Base-by-base conservation (phyloP, 371 early-diverging fungal genomes). In the Mucor lusitanicus region DNA sequence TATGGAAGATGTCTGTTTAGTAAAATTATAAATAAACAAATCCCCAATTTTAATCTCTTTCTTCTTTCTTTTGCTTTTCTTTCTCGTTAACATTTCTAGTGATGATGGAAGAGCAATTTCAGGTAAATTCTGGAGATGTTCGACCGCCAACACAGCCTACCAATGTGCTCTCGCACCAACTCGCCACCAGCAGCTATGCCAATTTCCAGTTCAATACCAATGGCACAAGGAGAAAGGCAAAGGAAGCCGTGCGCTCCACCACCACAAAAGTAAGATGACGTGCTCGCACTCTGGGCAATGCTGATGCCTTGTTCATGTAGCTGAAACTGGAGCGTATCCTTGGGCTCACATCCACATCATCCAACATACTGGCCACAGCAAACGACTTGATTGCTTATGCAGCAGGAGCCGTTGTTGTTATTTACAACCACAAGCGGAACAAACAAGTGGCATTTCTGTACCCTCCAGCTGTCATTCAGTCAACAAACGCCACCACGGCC, bases 361-460 rank as follows among this genome's bases (percentile, higher is more conserved):
- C 84, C 23, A 85, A 87, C 71, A 77, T 81, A 27, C 62, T 93
- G 54, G 86, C 88, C 6, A 78, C 87, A 50, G 83, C 89, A 50
- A 78, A 82, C 6, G 89, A 87, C 74, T 66, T 90, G 53, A 80
- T 92, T 28, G 92, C 92, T 30, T 91, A 90, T 79, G 87, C 91
- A 28, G 90, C 94, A 32, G 94, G 93, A 35, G 90, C 89, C 28
- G 86, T 88, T 3, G 87, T 90, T 8, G 89, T 91, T 19, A 78
- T 92, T 35, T 92, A 91, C 73, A 87, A 90, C 71, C 86, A 90
- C 71, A 84, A 85, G 42, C 81, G 81, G 21, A 87, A 91, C 69
- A 85, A 84, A 63, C 94, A 94, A 68, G 75, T 88, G 2, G 89
- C 82, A 9, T 88, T 89, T 60, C 70, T 92, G 59, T 79, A 81